These are phyloP conservation scores for Thuja plicata DNA, from an alignment of 83 land plant genomes.

Conservation along the genomic window DNA sequence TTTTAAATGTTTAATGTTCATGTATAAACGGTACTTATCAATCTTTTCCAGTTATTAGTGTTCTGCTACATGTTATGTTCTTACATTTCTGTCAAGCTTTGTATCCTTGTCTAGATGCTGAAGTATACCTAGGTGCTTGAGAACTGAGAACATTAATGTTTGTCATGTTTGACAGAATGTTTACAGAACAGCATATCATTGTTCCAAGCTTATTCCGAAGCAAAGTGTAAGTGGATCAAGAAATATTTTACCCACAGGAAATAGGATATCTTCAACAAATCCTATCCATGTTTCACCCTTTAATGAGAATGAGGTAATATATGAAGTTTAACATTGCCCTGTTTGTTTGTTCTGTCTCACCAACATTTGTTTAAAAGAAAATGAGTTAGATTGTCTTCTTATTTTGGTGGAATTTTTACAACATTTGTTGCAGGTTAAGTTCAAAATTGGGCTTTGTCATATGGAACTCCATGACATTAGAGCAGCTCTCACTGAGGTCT, in stretches of 20 bases:
- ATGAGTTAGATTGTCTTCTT: not conserved
- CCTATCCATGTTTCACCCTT: slow-evolving; percentile 50
- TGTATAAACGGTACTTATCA: not conserved
- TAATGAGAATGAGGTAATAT: slow-evolving; percentile 90
- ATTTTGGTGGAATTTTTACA: not conserved
- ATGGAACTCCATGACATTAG: slow-evolving; percentile 61
- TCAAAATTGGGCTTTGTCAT: slow-evolving; percentile 83
- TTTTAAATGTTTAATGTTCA: not conserved
- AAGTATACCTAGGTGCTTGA: not conserved
- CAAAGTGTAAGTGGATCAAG: slow-evolving; percentile 54
- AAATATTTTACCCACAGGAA: slow-evolving; percentile 61
- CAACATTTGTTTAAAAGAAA: not conserved
- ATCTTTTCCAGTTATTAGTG: not conserved
- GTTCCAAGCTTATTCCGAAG: slow-evolving; percentile 67
- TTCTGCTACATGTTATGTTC: not conserved
- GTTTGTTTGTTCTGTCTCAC: not conserved
- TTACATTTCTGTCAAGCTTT: not conserved
- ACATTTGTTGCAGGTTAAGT: slow-evolving; percentile 71
- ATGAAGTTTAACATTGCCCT: not conserved
- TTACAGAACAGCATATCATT: slow-evolving; percentile 88
- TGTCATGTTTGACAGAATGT: slow-evolving; percentile 52
- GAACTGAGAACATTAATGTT: not conserved
- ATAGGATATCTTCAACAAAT: slow-evolving; percentile 72
- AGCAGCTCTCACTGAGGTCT: slow-evolving; percentile 88
- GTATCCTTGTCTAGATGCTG: not conserved